Evolutionary conservation across 208 protist species (phyloP), one percentile per base, ranked within the genome.

Genomic region (Angomonas desouzai): DNA sequence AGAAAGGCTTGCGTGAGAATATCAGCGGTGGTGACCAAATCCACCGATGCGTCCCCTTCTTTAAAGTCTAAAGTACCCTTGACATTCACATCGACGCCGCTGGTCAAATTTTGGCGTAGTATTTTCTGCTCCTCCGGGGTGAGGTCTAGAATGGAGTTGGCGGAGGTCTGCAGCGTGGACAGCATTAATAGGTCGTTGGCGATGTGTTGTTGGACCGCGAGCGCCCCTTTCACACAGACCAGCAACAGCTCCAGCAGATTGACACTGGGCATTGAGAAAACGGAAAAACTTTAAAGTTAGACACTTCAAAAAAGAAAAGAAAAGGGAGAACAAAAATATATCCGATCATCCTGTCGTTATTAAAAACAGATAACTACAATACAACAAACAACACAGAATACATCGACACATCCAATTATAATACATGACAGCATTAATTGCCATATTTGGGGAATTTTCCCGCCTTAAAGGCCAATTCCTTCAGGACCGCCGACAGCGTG

Each of bases 11-110:
- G 83, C 29, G 70, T 75, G 22, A 89, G 68, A 11, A 89, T 28
- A 45, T 89, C 83, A 2, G 83, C 83, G 18, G 79, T 85, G 3
- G 83, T 89, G 10, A 89, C 83, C 25, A 89, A 58, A 55, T 89
- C 83, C 0, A 74, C 47, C 1, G 74, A 59, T 29, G 73, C 67
- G 40, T 48, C 59, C 63, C 70, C 75, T 9, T 79, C 61, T 25
- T 81, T 77, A 64, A 81, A 55, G 25, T 55, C 66, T 0, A 85
- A 55, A 45, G 68, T 61, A 23, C 45, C 48, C 66, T 89, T 89
- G n/a, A 85, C 76, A 28, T 70, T 57, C 20, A 83, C 68, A 16
- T 51, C n/a, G 1, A 89, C 69, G 34, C 66, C 47, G 23, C 33
- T 6, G 20, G 55, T 62, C 16, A 85, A 68, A 4, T 64, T 56